Conservation (phyloP, 2,329 filamentous ascomycete species). For the Trichophyton rubrum region DNA sequence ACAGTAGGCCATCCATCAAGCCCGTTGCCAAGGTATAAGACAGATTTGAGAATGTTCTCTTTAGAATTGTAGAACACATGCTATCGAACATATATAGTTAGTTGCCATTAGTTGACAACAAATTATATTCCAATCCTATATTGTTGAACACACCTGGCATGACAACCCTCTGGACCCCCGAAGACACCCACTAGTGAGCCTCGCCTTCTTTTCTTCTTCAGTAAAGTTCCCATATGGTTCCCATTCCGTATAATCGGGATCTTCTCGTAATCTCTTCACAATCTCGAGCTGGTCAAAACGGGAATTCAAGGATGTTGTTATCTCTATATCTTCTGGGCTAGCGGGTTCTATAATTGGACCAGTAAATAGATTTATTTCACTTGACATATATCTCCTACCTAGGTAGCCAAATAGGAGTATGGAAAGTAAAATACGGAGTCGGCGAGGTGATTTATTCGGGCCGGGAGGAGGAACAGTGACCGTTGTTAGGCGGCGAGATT, state of each 20-base stretch:
- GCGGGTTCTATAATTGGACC: conserved; percentile 19
- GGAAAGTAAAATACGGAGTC: conserved; percentile 21
- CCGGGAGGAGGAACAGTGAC: not conserved
- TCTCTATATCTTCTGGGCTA: conserved; percentile 22
- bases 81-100: conserved; percentile 27
- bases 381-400: conserved; percentile 13
- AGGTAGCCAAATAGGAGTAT: conserved; percentile 23
- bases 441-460: conserved; percentile 24
- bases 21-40: conserved; percentile 57
- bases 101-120: not conserved
- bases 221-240: conserved; percentile 27
- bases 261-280: conserved; percentile 26
- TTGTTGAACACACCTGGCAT: conserved; percentile 26
- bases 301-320: conserved; percentile 21
- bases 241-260: conserved; percentile 30
- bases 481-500: conserved; percentile 4
- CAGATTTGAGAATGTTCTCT: conserved; percentile 46
- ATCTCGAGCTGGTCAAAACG: conserved; percentile 26
- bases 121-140: not conserved
- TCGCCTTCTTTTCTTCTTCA: conserved; percentile 23
- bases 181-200: conserved; percentile 30
- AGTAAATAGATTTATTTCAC: not conserved
- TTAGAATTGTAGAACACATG: conserved; percentile 51
- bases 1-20: conserved; percentile 58
- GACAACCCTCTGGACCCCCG: conserved; percentile 29